Evolutionary conservation across 192 early-diverging fungal species (phyloP).

Genomic region (Helicostylum pulchrum): DNA sequence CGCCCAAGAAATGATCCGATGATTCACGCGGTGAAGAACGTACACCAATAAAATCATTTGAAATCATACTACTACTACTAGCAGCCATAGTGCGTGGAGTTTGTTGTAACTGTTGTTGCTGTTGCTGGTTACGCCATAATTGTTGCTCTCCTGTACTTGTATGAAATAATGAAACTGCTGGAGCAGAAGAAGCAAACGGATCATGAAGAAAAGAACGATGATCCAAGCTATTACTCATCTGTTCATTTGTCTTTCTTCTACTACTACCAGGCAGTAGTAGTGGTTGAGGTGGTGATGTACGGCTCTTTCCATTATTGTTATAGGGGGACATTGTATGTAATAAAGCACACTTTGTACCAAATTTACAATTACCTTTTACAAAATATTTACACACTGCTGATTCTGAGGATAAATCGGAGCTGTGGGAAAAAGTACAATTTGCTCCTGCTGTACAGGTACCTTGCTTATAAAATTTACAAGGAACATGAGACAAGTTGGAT

Average conservation of each 20-base stretch:
- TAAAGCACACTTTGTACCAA: slow-evolving; percentile 71
- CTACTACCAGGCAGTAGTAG: neutral
- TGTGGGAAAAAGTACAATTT: slow-evolving; percentile 72
- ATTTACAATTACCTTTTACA: slow-evolving; percentile 78
- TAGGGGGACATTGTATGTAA: slow-evolving; percentile 40
- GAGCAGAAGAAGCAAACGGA: slow-evolving; percentile 8
- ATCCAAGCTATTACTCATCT: neutral
- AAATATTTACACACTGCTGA: slow-evolving; percentile 71
- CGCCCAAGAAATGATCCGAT: slow-evolving; percentile 1
- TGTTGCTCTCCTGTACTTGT: slow-evolving; percentile 5
- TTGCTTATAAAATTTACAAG: slow-evolving; percentile 76
- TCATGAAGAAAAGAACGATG: slow-evolving; percentile 9
- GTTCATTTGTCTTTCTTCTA: slow-evolving; percentile 12
- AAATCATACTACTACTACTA: too few relatives aligned
- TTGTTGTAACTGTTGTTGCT: neutral
- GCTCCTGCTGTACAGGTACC: slow-evolving; percentile 71
- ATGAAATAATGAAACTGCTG: slow-evolving; percentile 7
- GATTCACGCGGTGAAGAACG: slow-evolving; percentile 10
- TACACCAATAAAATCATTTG: slow-evolving; percentile 16
- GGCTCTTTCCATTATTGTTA: slow-evolving; percentile 10
- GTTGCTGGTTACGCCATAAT: slow-evolving; percentile 3
- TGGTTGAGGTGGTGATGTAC: neutral
- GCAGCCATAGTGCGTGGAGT: slow-evolving; percentile 1
- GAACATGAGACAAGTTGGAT: slow-evolving; percentile 55
- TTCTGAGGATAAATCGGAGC: slow-evolving; percentile 54